Conservation (phyloP, 331 rosid genomes). For the Cydonia oblonga region DNA sequence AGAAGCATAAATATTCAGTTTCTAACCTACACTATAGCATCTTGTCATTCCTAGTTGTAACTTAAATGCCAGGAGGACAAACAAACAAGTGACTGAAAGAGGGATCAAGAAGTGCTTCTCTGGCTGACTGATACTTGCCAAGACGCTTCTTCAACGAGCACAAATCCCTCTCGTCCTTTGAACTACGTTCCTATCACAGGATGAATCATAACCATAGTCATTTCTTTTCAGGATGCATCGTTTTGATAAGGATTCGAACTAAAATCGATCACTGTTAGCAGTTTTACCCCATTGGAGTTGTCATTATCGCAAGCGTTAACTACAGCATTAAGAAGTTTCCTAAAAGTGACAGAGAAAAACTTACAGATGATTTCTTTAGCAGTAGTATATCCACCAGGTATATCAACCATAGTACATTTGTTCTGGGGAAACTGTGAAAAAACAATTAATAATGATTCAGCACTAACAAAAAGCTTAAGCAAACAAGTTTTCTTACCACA, state of each 20-base stretch:
- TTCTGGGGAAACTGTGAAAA: slow-evolving; percentile 61
- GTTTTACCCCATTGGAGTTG: neutral
- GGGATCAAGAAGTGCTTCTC: slow-evolving; percentile 73
- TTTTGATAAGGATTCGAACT: neutral
- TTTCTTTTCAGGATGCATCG: neutral
- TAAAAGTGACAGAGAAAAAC: slow-evolving; percentile 19
- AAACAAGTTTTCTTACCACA: neutral
- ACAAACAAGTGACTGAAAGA: slow-evolving; percentile 51
- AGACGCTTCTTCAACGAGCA: slow-evolving; percentile 89
- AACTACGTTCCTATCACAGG: slow-evolving; percentile 53
- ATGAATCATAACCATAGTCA: neutral
- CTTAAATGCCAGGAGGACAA: neutral
- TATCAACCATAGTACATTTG: slow-evolving; percentile 81
- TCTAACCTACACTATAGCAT: neutral
- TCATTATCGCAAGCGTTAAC: neutral
- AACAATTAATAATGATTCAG: slow-evolving; percentile 7
- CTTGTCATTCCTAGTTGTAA: neutral
- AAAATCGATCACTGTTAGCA: neutral
- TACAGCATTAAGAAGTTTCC: neutral
- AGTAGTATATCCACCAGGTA: slow-evolving; percentile 79
- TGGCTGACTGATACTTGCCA: slow-evolving; percentile 58
- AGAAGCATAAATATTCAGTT: neutral
- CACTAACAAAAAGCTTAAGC: neutral
- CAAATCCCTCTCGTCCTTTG: slow-evolving; percentile 66
- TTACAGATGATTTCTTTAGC: slow-evolving; percentile 81